Conservation (phyloP, 495 filamentous ascomycete species). For the Lepidopterella palustris region DNA sequence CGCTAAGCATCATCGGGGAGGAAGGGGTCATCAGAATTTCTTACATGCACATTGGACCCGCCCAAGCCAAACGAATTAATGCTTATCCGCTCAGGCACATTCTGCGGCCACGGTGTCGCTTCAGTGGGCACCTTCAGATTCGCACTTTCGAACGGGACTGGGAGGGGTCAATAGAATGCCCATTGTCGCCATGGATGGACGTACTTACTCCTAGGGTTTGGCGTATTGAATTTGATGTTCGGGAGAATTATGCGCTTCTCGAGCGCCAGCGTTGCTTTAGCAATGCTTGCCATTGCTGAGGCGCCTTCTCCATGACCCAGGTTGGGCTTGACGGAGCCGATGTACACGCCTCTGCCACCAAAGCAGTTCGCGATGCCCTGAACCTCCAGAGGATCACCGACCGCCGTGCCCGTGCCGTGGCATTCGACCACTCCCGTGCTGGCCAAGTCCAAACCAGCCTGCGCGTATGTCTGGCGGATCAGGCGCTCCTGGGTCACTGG, state of each 20-base stretch:
- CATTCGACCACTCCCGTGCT: background rate
- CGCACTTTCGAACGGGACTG: background rate
- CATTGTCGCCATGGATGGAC: background rate
- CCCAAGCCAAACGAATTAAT: conserved; percentile 33
- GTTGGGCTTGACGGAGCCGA: conserved; percentile 35
- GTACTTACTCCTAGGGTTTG: conserved; percentile 24
- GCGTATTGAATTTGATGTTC: conserved; percentile 32
- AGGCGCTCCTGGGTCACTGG: too few relatives aligned
- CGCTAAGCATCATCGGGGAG: background rate
- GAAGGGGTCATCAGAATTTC: too few relatives aligned
- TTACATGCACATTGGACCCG: conserved; percentile 7
- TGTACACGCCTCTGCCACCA: conserved; percentile 20
- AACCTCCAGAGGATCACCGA: conserved; percentile 40
- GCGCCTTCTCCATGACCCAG: conserved; percentile 38
- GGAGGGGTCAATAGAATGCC: background rate
- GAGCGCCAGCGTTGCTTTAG: conserved; percentile 34
- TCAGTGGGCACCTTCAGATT: background rate
- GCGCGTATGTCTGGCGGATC: conserved; percentile 24
- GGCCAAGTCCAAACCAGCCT: background rate
- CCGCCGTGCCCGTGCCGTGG: background rate
- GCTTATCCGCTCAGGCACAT: conserved; percentile 25
- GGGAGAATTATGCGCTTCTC: conserved; percentile 36
- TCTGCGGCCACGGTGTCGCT: conserved; percentile 26
- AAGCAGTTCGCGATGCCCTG: conserved; percentile 42
- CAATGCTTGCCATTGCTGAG: conserved; percentile 30